Base-by-base conservation (phyloP, 441 rosid species). In the Mallotus japonicus region DNA sequence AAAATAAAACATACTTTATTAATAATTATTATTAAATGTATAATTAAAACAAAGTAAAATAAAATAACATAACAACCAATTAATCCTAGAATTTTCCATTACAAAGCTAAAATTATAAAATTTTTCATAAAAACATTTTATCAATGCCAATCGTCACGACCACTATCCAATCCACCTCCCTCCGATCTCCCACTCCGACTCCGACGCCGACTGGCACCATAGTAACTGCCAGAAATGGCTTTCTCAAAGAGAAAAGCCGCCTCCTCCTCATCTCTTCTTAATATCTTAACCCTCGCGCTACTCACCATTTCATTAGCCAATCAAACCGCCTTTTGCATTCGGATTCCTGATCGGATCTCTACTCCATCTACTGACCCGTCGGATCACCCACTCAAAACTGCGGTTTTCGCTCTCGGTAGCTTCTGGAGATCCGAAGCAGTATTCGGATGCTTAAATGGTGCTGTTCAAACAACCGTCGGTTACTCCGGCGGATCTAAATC, bases 391-490 rank as follows among this genome's bases (percentile, higher is more conserved):
- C 63, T 78, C 8, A 86, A 81, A 73, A 79, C 81, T 0, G 97
- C 99, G 14, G 89, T 92, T 65, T 92, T 92, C 42, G 84, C 97
- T 24, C 91, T 92, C 3, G 97, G 99, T 0, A 84, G 97, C 85
- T 94, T 94, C 90, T 94, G 89, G 99, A 81, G 97, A 83, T 90
- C 97, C 34, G 99, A 94, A 67, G 89, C 99, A 2, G 88, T 82
- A 5, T 94, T 94, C 75, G 97, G 99, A 0, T 94, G 99, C 85
- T 78, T 89, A 60, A 67, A 87, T 22, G 99, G 99, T 67, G 96
- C 90, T 22, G 82, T 90, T 0, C 89, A 90, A 37, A 92, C 99
- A 32, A 86, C 92, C 0, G 79, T 71, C 8, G 96, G 96, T 17
- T 94, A 92, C 72, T 82, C 91, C 49, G 88, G 99, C n/a, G 96